Evolutionary conservation across 441 rosid species (phyloP), one percentile per base, ranked within the genome.

Genomic region (Rhodomyrtus psidioides): DNA sequence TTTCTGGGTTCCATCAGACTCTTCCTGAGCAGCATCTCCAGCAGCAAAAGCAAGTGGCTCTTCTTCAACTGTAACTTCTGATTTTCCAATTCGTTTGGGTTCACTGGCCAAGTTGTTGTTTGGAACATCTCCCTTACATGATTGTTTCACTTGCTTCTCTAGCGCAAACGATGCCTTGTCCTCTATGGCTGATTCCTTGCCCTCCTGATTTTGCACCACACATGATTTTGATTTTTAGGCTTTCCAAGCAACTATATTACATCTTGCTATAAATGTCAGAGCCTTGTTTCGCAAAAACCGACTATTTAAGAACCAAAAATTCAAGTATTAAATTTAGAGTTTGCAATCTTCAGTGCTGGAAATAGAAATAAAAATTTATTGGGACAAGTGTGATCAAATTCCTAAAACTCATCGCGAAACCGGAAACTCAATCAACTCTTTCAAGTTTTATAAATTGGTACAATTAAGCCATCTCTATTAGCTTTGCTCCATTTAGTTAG

Each of bases 141-240:
- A 70, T 21, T 39, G 79, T 39, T 70, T 70, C n/a, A 12, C 83
- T 39, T 76, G 55, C 81, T 87, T 82, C 30, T 6, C 27, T 17
- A 70, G 44, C 85, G 89, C 89, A 8, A 85, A 59, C 42, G 86
- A 14, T 24, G 76, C 57, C 26, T 23, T 27, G 6, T 83, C 88
- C 70, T 23, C 76, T 59, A 53, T 74, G 42, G 83, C 56, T n/a
- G 86, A 56, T 5, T 83, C 90, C 88, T 90, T 87, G 30, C 81
- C 84, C 87, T 82, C 84, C 84, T 88, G 89, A 75, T 83, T 89
- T 92, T 92, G 92, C 82, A 84, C 82, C 28, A 87, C 76, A 82
- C 46, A 21, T 70, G 79, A 70, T 39, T 70, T 70, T 39, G 14
- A 34, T 39, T 70, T 39, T 21, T 5, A 24, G 79, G 79, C 75